Base-by-base conservation (phyloP, 352 stramenopile species). In the Pythium aphanidermatum region DNA sequence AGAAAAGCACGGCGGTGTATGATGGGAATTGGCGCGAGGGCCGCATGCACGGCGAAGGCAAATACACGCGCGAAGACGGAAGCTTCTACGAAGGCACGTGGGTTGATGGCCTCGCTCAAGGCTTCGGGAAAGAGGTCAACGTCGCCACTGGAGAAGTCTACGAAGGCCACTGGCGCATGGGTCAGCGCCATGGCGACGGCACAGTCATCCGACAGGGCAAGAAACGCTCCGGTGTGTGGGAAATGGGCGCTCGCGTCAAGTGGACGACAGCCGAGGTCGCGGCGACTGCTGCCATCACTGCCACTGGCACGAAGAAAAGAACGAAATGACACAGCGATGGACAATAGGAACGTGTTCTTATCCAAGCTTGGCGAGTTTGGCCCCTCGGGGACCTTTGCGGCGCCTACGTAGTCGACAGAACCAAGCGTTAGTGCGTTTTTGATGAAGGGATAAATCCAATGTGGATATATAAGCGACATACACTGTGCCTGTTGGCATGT, bases 21-120 rank as follows among this genome's bases (percentile, higher is more conserved):
- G 71, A 83, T 3, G 76, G 76, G 0, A 29, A 60, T n/a, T 88
- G 76, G 76, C 61, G 60, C 12, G 58, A 85, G 32, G 74, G 76
- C 1, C 63, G 74, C 8, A 86, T 88, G 68, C 63, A 84, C 27
- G 76, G 76, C n/a, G 44, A 80, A 11, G 76, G 76, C 39, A 83
- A 74, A 28, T 86, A 86, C 53, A 78, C 63, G 11, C 66, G 67
- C 11, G 48, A 46, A 2, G 74, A 83, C 34, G 71, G 72, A 13
- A 71, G 68, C 20, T 85, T 81, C 52, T 86, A 86, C 38, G 69
- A 88, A 33, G 76, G 76, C 25, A 58, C 56, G 29, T 86, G 76
- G 76, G 45, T 74, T 19, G 60, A 88, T 20, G 76, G 76, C 2
- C 56, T 86, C 25, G 51, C 53, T 11, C 68, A 88, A 23, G 76